Conservation (phyloP, 2,329 filamentous ascomycete genomes). For the Myriangium duriaei region DNA sequence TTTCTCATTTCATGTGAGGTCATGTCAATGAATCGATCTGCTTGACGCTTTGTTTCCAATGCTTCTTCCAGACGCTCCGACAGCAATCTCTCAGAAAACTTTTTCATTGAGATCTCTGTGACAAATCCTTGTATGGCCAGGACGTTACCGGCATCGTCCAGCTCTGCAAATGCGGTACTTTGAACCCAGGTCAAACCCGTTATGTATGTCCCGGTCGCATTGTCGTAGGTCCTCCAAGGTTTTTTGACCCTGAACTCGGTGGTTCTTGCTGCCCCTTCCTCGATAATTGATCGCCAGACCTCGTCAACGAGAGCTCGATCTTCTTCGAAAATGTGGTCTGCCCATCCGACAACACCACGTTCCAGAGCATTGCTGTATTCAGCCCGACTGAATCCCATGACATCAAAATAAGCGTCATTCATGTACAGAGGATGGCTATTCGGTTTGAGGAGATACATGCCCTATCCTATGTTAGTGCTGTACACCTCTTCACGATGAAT, state of each 20-base stretch:
- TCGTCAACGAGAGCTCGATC: slow-evolving; percentile 23
- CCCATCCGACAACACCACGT: slow-evolving; percentile 19
- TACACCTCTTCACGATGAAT: too few species aligned
- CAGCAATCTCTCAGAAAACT: slow-evolving; percentile 21
- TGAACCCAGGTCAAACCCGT: slow-evolving; percentile 22
- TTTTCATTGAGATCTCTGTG: slow-evolving; percentile 23
- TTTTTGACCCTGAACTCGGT: slow-evolving; percentile 28
- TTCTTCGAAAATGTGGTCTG: slow-evolving; percentile 16
- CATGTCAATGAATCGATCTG: slow-evolving; percentile 28
- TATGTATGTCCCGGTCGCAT: slow-evolving; percentile 17
- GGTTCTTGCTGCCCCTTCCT: slow-evolving; percentile 21
- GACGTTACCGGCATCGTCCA: slow-evolving; percentile 19
- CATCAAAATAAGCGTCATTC: slow-evolving; percentile 29
- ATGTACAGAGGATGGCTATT: slow-evolving; percentile 26
- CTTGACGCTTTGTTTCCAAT: slow-evolving; percentile 24
- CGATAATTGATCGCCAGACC: slow-evolving; percentile 21
- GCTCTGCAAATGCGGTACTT: slow-evolving; percentile 21
- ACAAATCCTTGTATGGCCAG: slow-evolving; percentile 22
- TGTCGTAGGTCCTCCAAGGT: slow-evolving; percentile 22
- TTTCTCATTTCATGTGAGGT: slow-evolving; percentile 33
- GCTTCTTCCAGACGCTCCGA: slow-evolving; percentile 23
- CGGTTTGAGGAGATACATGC: slow-evolving; percentile 17
- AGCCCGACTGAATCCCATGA: slow-evolving; percentile 19
- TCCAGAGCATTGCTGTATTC: slow-evolving; percentile 10
- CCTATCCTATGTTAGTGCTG: too few species aligned